phyloP scores from a whole-genome alignment of 1,284 basidiomycete genomes.

The Blastosporella zonata region DNA sequence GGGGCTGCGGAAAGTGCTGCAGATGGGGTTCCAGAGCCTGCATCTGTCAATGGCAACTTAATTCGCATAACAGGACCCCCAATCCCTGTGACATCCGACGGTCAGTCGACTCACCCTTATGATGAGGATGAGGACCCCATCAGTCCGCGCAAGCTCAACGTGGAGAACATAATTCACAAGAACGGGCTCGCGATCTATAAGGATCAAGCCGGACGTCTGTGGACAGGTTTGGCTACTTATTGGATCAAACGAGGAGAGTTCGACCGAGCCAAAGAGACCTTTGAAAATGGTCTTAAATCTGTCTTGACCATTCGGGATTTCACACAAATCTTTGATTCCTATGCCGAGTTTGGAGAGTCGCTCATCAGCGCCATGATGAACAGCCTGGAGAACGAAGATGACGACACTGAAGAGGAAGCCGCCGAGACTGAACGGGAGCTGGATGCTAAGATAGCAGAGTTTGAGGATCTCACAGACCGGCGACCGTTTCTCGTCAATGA shows the following conservation, averaged over 20 bases:
- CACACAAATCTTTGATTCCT: slow-evolving; percentile 97
- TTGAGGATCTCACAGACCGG: slow-evolving; percentile 94
- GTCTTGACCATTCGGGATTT: slow-evolving; percentile 97
- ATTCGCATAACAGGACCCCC: slow-evolving; percentile 77
- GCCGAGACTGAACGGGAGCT: slow-evolving; percentile 82
- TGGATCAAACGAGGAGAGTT: slow-evolving; percentile 98
- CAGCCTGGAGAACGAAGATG: slow-evolving; percentile 75
- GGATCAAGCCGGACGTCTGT: slow-evolving; percentile 94
- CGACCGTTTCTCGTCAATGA: slow-evolving; percentile 97
- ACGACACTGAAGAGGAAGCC: slow-evolving; percentile 55
- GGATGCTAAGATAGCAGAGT: slow-evolving; percentile 88
- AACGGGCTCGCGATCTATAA: slow-evolving; percentile 90
- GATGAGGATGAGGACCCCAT: slow-evolving; percentile 82
- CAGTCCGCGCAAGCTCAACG: slow-evolving; percentile 76
- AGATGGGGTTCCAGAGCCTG: slow-evolving; percentile 37
- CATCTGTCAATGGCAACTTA: slow-evolving; percentile 58
- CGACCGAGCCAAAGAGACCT: slow-evolving; percentile 82
- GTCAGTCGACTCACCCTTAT: slow-evolving; percentile 50
- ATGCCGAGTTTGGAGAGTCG: slow-evolving; percentile 92
- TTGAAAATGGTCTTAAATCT: slow-evolving; percentile 81
- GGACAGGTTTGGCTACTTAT: slow-evolving; percentile 96
- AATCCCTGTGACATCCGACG: slow-evolving; percentile 48
- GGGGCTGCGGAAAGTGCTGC: slow-evolving; percentile 37
- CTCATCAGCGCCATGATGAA: slow-evolving; percentile 93
- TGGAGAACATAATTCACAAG: slow-evolving; percentile 80